Conservation (phyloP, 495 filamentous ascomycete species). For the Tetracladium marchalianum region DNA sequence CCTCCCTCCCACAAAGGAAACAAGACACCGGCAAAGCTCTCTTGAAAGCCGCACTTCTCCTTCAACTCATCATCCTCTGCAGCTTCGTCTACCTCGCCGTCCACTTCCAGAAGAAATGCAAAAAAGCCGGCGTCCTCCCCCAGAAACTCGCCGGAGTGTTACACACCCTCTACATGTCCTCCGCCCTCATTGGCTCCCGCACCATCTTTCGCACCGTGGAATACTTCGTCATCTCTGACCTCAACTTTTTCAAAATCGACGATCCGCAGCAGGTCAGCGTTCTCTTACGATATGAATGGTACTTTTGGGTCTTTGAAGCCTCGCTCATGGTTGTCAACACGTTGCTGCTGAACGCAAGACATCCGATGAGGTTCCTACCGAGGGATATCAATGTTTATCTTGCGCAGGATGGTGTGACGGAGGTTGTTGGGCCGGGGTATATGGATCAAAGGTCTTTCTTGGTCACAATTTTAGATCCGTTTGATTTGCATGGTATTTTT, state of each 20-base stretch:
- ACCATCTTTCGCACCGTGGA: conserved; percentile 61
- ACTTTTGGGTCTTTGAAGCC: conserved; percentile 64
- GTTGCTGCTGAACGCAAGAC: conserved; percentile 49
- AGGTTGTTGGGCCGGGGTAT: conserved; percentile 55
- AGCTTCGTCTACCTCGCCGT: conserved; percentile 49
- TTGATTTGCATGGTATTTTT: conserved; percentile 49
- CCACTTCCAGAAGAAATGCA: conserved; percentile 50
- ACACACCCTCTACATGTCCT: conserved; percentile 52
- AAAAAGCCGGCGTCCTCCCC: conserved; percentile 39
- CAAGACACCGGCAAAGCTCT: conserved; percentile 47
- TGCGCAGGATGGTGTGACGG: conserved; percentile 51
- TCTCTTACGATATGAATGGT: conserved; percentile 57
- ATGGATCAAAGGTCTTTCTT: conserved; percentile 41
- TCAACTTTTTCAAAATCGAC: conserved; percentile 18
- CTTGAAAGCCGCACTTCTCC: conserved; percentile 54
- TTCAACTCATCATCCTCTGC: conserved; percentile 56
- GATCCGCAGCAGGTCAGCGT: conserved; percentile 29
- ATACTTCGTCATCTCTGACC: conserved; percentile 32
- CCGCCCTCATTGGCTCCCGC: conserved; percentile 46
- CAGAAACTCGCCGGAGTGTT: conserved; percentile 48
- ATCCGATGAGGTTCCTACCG: conserved; percentile 53
- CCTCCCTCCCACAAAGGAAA: conserved; percentile 25
- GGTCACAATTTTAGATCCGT: conserved; percentile 54
- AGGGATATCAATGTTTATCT: conserved; percentile 55
- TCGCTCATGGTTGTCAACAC: conserved; percentile 53